A percentile compares a stretch with the other conserved stretches of the same genome.
phyloP scores from a whole-genome alignment of 2,329 filamentous ascomycete species.

The Hortaea werneckii region DNA sequence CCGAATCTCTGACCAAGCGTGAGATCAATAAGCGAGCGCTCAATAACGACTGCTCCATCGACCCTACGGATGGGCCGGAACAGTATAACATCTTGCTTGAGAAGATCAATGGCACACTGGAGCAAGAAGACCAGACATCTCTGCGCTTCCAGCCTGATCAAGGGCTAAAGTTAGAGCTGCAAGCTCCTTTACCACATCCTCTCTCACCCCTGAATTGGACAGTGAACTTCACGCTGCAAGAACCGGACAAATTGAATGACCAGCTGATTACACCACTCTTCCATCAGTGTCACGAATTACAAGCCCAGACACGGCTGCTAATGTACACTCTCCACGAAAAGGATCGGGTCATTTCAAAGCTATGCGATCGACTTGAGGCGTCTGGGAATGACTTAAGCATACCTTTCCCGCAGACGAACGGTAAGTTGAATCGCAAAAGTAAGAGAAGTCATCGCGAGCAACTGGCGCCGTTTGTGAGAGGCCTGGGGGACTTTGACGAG shows the following conservation, averaged over 20 bases:
- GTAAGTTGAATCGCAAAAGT: conserved; percentile 34
- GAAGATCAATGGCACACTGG: conserved; percentile 46
- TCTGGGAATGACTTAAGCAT: conserved; percentile 45
- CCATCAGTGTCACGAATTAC: conserved; percentile 36
- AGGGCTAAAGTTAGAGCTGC: conserved; percentile 42
- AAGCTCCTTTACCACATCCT: conserved; percentile 51
- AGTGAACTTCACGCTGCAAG: conserved; percentile 43
- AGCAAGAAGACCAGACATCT: conserved; percentile 26
- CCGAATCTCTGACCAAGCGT: conserved; percentile 51
- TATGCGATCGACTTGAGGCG: conserved; percentile 49
- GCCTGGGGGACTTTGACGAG: conserved; percentile 45
- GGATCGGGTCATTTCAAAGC: conserved; percentile 47
- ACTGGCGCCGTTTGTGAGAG: conserved; percentile 44
- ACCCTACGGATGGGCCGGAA: conserved; percentile 57
- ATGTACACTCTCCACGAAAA: conserved; percentile 44
- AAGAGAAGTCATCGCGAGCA: conserved; percentile 36
- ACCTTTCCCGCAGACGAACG: conserved; percentile 46
- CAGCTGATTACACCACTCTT: conserved; percentile 46
- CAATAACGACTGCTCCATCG: conserved; percentile 57
- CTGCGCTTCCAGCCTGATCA: conserved; percentile 45
- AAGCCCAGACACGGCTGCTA: conserved; percentile 39
- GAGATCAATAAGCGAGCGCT: conserved; percentile 54
- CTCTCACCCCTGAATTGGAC: conserved; percentile 57
- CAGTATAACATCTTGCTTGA: conserved; percentile 59
- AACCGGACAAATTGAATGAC: conserved; percentile 33